These are phyloP conservation scores for Cyberlindnera meyerae DNA, from an alignment of 805 yeast genomes.

Conservation along the genomic window DNA sequence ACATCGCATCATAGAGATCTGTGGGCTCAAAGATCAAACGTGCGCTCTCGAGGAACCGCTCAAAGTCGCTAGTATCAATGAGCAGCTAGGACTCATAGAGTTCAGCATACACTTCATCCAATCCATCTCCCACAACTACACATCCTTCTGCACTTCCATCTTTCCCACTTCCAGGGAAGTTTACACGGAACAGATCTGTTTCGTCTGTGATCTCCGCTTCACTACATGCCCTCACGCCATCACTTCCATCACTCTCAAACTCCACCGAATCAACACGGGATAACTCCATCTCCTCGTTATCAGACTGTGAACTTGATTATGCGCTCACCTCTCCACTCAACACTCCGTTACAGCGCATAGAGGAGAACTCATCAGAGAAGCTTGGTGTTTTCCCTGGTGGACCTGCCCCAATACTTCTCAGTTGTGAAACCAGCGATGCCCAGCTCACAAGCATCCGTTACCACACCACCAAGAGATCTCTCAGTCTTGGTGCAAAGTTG, in stretches of 20 bases:
- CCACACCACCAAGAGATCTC: slow-evolving; percentile 4
- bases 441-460: slow-evolving; percentile 8
- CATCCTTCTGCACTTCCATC: too few species aligned
- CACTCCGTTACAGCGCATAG: slow-evolving; percentile 19
- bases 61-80: slow-evolving; percentile 12
- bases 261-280: slow-evolving; percentile 14
- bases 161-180: slow-evolving; percentile 1
- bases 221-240: slow-evolving; percentile 4
- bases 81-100: slow-evolving; percentile 5
- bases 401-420: too few species aligned
- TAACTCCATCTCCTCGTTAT: slow-evolving; percentile 22
- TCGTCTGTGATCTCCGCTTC: slow-evolving; percentile 1
- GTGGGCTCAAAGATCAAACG: slow-evolving; percentile 8
- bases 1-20: slow-evolving; percentile 15
- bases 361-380: slow-evolving; percentile 19
- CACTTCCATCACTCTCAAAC: slow-evolving; percentile 3
- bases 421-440: too few species aligned
- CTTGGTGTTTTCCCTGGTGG: background rate
- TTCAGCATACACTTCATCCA: background rate
- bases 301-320: slow-evolving; percentile 20
- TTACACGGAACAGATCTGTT: slow-evolving; percentile 8
- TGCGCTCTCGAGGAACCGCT: slow-evolving; percentile 13
- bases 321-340: slow-evolving; percentile 5
- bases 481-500: slow-evolving; percentile 1
- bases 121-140: slow-evolving; percentile 1